Percentiles rank a stretch among this genome's conserved stretches.
Evolutionary conservation across 2,329 filamentous ascomycete genomes (phyloP).

Genomic region (Fusarium ambrosium): DNA sequence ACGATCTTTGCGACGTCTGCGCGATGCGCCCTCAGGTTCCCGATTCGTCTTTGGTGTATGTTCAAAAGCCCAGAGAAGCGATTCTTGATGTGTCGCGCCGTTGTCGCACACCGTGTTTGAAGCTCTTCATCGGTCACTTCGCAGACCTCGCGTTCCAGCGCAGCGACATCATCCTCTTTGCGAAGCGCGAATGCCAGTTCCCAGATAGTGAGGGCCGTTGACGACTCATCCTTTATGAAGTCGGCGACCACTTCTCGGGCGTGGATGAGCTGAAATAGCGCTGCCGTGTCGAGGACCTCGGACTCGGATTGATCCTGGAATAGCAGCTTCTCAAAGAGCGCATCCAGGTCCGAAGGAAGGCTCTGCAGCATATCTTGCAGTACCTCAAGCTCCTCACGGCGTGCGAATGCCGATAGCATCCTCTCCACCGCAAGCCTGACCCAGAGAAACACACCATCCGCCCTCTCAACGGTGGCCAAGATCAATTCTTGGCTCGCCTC

Average conservation of each 20-base stretch:
- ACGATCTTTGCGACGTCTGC: conserved; percentile 8
- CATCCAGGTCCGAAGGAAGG: conserved; percentile 47
- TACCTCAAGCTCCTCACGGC: not conserved
- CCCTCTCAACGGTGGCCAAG: conserved; percentile 35
- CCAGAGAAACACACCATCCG: conserved; percentile 54
- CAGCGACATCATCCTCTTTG: conserved; percentile 34
- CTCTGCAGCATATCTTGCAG: conserved; percentile 22
- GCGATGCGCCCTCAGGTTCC: conserved; percentile 23
- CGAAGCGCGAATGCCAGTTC: conserved; percentile 50
- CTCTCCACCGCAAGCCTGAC: conserved; percentile 49
- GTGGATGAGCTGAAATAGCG: conserved; percentile 49
- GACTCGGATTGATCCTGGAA: conserved; percentile 44
- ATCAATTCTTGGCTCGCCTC: conserved; percentile 17
- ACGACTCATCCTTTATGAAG: conserved; percentile 50
- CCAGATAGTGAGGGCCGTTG: conserved; percentile 50
- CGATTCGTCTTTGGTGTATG: conserved; percentile 35
- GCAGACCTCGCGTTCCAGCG: conserved; percentile 30
- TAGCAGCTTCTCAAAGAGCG: conserved; percentile 49
- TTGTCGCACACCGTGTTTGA: conserved; percentile 26
- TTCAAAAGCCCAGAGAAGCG: conserved; percentile 48
- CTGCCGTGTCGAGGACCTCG: conserved; percentile 40
- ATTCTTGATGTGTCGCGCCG: conserved; percentile 26
- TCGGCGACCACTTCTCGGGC: conserved; percentile 51
- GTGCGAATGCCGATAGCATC: conserved; percentile 38
- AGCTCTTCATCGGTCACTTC: conserved; percentile 40